Percentiles rank a stretch among this genome's conserved stretches.
phyloP scores from a whole-genome alignment of 1,139 yeast species.

The Geotrichum restrictum region DNA sequence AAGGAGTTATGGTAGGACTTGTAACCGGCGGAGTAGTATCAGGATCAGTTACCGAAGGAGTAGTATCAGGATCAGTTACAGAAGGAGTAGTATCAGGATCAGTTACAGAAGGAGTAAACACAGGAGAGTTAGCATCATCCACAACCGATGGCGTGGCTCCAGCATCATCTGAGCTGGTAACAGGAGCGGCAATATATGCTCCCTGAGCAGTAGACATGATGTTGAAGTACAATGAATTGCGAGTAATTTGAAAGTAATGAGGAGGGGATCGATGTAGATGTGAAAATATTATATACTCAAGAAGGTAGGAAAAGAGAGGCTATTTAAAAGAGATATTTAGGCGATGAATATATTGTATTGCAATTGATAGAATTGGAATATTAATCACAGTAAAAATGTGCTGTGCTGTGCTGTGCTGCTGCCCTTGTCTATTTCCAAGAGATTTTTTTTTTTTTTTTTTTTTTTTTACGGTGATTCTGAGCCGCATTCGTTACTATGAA shows the following conservation, averaged over 20 bases:
- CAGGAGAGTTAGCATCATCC: not conserved
- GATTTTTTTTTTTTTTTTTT: too few species aligned
- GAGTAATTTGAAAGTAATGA: not conserved
- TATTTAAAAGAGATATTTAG: too few species aligned
- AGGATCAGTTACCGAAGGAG: not conserved
- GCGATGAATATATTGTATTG: too few species aligned
- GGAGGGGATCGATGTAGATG: too few species aligned
- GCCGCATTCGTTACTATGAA: too few species aligned
- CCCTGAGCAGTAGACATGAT: not conserved
- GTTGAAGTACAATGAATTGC: not conserved
- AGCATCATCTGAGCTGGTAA: not conserved
- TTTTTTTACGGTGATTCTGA: too few species aligned
- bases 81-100: not conserved
- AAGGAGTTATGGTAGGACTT: not conserved
- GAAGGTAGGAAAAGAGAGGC: too few species aligned
- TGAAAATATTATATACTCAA: too few species aligned
- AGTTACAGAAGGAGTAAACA: not conserved
- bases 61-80: not conserved
- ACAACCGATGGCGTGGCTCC: not conserved
- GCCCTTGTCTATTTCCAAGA: too few species aligned
- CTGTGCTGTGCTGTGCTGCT: too few species aligned
- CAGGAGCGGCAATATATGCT: not conserved
- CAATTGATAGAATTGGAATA: too few species aligned
- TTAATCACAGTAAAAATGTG: too few species aligned
- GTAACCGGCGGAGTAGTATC: not conserved